Evolutionary conservation across 169 alveolate genomes (phyloP), one percentile per base, ranked within the genome.

Genomic region (Plasmodium falciparum): DNA sequence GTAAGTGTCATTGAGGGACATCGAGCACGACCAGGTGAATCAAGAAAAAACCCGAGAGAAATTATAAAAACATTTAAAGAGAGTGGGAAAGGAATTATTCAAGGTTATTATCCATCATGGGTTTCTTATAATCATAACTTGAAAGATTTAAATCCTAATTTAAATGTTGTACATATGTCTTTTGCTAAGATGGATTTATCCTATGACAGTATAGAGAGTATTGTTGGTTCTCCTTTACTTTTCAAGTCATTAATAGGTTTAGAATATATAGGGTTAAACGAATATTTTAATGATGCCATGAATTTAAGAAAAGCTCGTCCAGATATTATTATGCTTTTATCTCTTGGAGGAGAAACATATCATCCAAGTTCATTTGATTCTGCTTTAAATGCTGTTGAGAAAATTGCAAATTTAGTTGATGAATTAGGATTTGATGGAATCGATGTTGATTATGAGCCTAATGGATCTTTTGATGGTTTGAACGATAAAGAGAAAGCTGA

Each of bases 21-120:
- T 29, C 15, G 13, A 20, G 71, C 71, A 13, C 13, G 74, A 66
- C 74, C 74, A 1, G 56, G 56, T 33, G 74, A 17, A 66, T 66
- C 15, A 9, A 66, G 56, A 66, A 66, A 66, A 66, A 66, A 12
- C 17, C 24, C 56, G 39, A 66, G 74, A 66, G 74, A 39, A 66
- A 26, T 66, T 26, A 39, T 66, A 20, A 26, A 62, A 66, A 13
- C 58, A 6, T 66, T 29, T 29, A 66, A 66, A 66, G 56, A 26
- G 17, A 62, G 71, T 20, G 71, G 56, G 12, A 49, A 66, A 11
- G 74, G 56, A 29, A 66, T 66, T 4, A 39, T 66, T 24, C 74
- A 66, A 66, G 56, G 74, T 5, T 66, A 66, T 39, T 66, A 66
- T 13, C 74, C 74, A 66, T 66, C 74, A 66, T 66, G 74, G 74